Base-by-base conservation (phyloP, 805 yeast species). In the Yarrowia sp. region DNA sequence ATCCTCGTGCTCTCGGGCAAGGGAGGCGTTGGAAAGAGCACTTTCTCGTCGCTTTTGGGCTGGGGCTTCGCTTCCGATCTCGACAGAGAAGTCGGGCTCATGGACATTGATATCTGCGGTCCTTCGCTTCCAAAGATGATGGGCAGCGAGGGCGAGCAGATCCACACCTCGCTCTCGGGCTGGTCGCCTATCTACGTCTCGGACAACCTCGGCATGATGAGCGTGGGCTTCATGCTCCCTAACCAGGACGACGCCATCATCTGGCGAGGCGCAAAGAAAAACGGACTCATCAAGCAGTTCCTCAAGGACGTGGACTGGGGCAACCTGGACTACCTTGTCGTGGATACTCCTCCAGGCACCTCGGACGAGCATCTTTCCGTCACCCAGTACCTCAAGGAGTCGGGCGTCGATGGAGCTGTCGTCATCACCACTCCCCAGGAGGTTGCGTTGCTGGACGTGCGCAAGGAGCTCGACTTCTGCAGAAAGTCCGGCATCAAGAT, bases 261-360 rank as follows among this genome's bases (percentile, higher is more conserved):
- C 41, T 94, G 99, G 99, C 80, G 98, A 70, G 98, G 98, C 5
- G 86, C 90, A n/a, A 94, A 94, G 77, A 94, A 94, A 75, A 91
- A 89, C 68, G 91, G 96, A 0, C 78, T 94, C 51, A 94, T 94
- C 59, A 94, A 94, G 70, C 97, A 91, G 75, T 94, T 94, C 69
- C 77, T 94, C 61, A 90, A 88, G 70, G 97, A 93, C 68, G 97
- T 94, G 1, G 91, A 90, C 68, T 94, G 99, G 99, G 97, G 96
- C 4, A 66, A 69, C 13, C 68, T 78, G 13, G 97, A 94, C 72
- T 94, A 88, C 69, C 77, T 94, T 66, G 81, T 94, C 14, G 87
- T 94, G 16, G 99, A 94, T 70, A 94, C 99, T 0, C 99, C 99
- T 0, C 99, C 99, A 0, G 99, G 99, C 0, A 94, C 99, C 0